Conservation (phyloP, 108 stramenopile species). For the Skeletonema marinoi region DNA sequence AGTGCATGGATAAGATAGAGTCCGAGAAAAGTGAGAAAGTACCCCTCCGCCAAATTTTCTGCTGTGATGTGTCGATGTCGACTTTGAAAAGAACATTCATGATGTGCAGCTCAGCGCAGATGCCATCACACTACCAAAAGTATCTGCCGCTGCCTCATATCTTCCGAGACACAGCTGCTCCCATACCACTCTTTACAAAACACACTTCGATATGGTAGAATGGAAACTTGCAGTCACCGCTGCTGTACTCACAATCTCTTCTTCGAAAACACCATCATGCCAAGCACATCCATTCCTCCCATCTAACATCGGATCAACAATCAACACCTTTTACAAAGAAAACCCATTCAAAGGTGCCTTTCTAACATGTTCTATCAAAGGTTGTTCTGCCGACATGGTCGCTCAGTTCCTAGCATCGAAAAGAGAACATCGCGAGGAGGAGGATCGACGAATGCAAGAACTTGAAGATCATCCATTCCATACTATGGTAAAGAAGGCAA, state of each 20-base stretch:
- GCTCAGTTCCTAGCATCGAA: slow-evolving; percentile 39
- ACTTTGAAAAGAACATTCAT: too few relatives aligned
- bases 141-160: too few relatives aligned
- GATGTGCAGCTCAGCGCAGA: too few relatives aligned
- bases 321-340: slow-evolving; percentile 55
- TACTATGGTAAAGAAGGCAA: background rate
- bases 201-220: too few relatives aligned
- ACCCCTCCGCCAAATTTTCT: too few relatives aligned
- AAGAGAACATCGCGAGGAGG: background rate
- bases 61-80: too few relatives aligned
- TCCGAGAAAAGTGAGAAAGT: too few relatives aligned
- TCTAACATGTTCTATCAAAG: slow-evolving; percentile 63
- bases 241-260: background rate
- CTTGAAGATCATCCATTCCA: background rate
- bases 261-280: background rate
- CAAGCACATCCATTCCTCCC: slow-evolving; percentile 9
- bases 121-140: too few relatives aligned
- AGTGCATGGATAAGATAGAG: too few relatives aligned
- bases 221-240: background rate
- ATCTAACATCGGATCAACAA: slow-evolving; percentile 3
- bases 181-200: too few relatives aligned
- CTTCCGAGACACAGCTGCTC: too few relatives aligned
- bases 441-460: background rate
- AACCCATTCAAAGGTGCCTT: slow-evolving; percentile 65
- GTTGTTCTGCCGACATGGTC: slow-evolving; percentile 60